phyloP scores from a whole-genome alignment of 768 basidiomycete genomes.

The Neoboletus subvelutipes region DNA sequence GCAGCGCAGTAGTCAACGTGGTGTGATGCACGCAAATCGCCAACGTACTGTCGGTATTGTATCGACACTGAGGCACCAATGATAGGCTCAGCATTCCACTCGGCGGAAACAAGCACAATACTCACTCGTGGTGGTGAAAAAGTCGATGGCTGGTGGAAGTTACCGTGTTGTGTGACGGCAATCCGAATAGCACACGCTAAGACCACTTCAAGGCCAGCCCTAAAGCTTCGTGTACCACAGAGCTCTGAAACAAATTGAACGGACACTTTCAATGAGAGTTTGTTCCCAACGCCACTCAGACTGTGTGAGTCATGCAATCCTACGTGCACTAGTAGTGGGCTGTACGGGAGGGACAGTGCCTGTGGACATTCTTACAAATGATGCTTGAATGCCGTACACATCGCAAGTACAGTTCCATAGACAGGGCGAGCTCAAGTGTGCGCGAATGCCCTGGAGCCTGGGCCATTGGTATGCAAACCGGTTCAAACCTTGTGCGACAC shows the following conservation, averaged over 20 bases:
- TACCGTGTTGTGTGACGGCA: neutral
- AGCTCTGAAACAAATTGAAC: constrained; percentile 6
- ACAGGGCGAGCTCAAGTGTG: neutral
- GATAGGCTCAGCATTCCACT: neutral
- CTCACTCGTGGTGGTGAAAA: constrained; percentile 21
- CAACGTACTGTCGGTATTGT: constrained; percentile 30
- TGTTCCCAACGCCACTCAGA: constrained; percentile 9
- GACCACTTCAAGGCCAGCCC: constrained; percentile 24
- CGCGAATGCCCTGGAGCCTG: neutral
- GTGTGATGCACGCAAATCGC: constrained; percentile 9
- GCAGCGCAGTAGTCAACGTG: constrained; percentile 7
- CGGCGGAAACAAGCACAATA: neutral
- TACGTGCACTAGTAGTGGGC: neutral
- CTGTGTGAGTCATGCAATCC: neutral
- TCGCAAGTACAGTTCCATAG: neutral
- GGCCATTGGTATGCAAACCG: constrained; percentile 6
- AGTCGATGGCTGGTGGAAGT: constrained; percentile 3
- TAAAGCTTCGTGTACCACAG: constrained; percentile 22
- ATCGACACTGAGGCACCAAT: constrained; percentile 22
- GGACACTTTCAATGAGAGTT: neutral
- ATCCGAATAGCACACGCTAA: neutral
- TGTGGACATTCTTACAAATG: constrained; percentile 18
- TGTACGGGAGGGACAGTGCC: constrained; percentile 14
- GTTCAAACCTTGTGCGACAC: constrained; percentile 8
- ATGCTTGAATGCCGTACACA: constrained; percentile 19